Percentiles rank a stretch among this genome's conserved stretches.
Conservation (phyloP, 768 basidiomycete species). For the Mycena maculata region DNA sequence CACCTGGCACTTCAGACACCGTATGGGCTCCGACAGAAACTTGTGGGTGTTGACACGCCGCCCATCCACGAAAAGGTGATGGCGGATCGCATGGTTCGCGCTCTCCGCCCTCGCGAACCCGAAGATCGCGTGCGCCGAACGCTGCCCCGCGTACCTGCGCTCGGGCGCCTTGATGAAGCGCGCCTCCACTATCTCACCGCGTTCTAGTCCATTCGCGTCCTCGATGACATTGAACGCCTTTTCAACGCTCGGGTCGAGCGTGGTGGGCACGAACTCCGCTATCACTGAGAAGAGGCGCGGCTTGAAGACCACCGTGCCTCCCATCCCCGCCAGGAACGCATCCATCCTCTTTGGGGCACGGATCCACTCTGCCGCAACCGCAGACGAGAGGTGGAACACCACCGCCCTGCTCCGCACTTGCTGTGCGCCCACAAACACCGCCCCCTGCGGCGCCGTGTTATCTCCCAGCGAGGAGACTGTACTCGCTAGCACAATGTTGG, state of each 20-base stretch:
- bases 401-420: conserved; percentile 29
- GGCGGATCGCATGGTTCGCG: conserved; percentile 26
- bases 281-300: conserved; percentile 23
- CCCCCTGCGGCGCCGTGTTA: neutral
- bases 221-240: conserved; percentile 24
- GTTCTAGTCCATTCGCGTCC: conserved; percentile 20
- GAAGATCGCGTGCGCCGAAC: conserved; percentile 39
- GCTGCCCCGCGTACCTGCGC: conserved; percentile 30
- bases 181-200: conserved; percentile 21
- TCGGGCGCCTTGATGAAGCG: conserved; percentile 43
- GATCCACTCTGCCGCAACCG: conserved; percentile 35
- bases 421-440: conserved; percentile 32
- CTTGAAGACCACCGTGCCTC: conserved; percentile 22
- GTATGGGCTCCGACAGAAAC: no score
- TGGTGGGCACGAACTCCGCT: conserved; percentile 39
- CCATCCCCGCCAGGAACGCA: conserved; percentile 23
- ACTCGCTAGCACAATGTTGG: neutral
- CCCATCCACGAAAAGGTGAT: conserved; percentile 31
- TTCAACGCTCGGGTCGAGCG: conserved; percentile 22
- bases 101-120: no score
- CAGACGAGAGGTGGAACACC: conserved; percentile 24
- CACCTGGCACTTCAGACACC: no score
- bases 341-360: neutral
- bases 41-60: no score
- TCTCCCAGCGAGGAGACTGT: neutral